Evolutionary conservation across 441 rosid genomes (phyloP), one percentile per base, ranked within the genome.

Genomic region (Biscutella laevigata): DNA sequence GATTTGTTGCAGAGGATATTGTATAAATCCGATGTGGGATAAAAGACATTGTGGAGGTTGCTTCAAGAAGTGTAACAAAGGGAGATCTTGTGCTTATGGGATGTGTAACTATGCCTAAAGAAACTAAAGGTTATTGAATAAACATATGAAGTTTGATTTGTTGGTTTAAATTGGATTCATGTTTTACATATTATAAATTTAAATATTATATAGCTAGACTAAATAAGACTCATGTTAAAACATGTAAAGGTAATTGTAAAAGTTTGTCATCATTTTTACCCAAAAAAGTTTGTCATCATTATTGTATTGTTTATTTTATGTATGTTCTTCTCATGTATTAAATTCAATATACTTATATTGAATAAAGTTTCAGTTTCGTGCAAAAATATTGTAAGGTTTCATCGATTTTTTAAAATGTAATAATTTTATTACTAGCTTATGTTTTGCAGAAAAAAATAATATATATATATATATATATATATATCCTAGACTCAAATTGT

Each of bases 1-100:
- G 67, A 52, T 64, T 39, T 86, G 95, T 40, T 83, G 95, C 71
- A 59, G 39, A 4, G 91, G 87, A 35, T 21, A 49, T 35, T 84
- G 94, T 53, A 86, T 77, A 60, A 84, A 81, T 39, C 73, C 82
- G 2, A 73, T 60, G 84, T 67, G 58, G 17, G 64, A 75, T 69
- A 68, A 17, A 49, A 71, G 72, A 41, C 73, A 84, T 21, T 84
- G 88, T 42, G 88, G 88, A n/a, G 75, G 68, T 24, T 81, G 88
- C 72, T 67, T 61, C 56, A 85, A 71, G 48, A 73, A 59, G 73
- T 82, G 89, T 66, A 38, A 67, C 35, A 74, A 78, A 61, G 81
- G 79, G 7, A 74, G 59, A 26, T 16, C 55, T 3, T 82, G 94
- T 39, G 59, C 61, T 0, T 78, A 68, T 58, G 89, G 94, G 4